Evolutionary conservation across 2,329 filamentous ascomycete genomes (phyloP).

Genomic region (Talaromyces islandicus): DNA sequence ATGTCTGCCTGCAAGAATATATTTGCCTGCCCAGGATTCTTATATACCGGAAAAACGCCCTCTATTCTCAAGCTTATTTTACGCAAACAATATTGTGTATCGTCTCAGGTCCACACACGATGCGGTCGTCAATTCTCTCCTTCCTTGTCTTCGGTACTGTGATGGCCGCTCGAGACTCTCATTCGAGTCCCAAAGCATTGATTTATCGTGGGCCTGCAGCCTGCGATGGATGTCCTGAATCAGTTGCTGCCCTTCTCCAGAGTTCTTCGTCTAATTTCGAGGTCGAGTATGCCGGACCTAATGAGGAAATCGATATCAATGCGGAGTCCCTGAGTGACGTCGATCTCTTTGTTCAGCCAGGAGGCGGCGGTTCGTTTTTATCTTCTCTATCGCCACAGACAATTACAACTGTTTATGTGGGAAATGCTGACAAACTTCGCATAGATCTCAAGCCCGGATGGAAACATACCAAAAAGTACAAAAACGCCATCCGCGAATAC

Average conservation of each 20-base stretch:
- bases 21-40: not conserved
- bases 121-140: not conserved
- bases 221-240: not conserved
- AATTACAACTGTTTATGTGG: not conserved
- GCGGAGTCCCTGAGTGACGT: not conserved
- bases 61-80: not conserved
- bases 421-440: not conserved
- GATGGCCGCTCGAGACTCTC: not conserved
- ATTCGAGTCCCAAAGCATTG: not conserved
- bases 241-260: not conserved
- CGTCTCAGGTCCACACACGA: not conserved
- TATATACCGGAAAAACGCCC: not conserved
- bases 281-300: not conserved
- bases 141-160: not conserved
- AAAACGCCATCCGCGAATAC: slow-evolving; percentile 1
- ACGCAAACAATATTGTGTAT: not conserved
- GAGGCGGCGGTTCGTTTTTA: not conserved
- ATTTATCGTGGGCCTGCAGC: not conserved
- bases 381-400: not conserved
- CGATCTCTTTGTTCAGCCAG: not conserved
- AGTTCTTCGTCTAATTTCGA: not conserved
- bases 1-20: not conserved
- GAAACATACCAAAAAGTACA: slow-evolving; percentile 14
- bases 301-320: not conserved
- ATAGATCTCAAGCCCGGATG: not conserved